Evolutionary conservation across 2,329 filamentous ascomycete species (phyloP), one percentile per base, ranked within the genome.

Genomic region (Elsinoe necatrix): DNA sequence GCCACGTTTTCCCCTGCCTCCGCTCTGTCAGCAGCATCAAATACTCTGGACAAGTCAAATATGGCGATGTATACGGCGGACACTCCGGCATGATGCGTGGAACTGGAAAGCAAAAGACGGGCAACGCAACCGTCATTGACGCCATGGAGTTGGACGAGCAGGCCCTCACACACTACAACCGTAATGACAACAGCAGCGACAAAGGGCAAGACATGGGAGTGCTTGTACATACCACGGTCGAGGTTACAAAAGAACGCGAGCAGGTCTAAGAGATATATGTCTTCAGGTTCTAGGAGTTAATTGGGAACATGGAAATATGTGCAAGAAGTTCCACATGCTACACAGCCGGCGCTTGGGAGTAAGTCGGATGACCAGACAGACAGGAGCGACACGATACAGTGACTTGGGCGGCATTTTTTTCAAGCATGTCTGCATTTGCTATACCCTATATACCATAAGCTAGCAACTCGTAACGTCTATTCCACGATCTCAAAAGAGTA

Each of bases 1-100:
- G 75, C 27, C 71, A 75, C 52, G 57, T 52, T 7, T 41, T 60
- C 29, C 58, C 58, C n/a, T 54, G 39, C 20, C 54, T 60, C 29
- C 57, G 57, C 14, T 42, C 39, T 14, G 57, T 55, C 55, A 58
- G 39, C 39, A 56, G 54, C 54, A 27, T 47, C 39, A 48, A 45
- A 21, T 45, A 56, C 37, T 42, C 31, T 27, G 39, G 37, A n/a
- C 52, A 55, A 34, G 29, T 45, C 25, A 56, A 47, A 21, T 56
- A 56, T 27, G 39, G 42, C 25, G 39, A 56, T 14, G 54, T 42
- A 1, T 56, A 56, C 54, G 48, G 48, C 1, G 48, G 48, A 11
- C 29, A 52, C 20, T 34, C 25, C n/a, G 48, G 48, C 29, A 52
- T 52, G 48, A 52, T 52, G 48, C 29, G 48, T 1, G n/a, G 11